Conservation (phyloP, 306 rosid species). For the Rosa lucieae region DNA sequence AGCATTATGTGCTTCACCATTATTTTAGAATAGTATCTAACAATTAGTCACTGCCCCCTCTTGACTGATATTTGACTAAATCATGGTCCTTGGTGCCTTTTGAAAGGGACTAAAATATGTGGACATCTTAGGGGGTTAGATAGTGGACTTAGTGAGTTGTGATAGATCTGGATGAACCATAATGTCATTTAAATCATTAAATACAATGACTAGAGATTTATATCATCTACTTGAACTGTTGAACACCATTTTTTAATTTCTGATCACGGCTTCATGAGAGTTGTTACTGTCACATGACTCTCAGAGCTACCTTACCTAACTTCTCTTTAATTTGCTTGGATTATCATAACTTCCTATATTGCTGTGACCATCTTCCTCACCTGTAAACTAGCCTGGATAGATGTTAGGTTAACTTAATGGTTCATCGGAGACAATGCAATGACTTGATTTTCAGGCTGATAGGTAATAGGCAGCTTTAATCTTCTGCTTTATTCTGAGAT, state of each 20-base stretch:
- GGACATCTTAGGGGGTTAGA: not conserved
- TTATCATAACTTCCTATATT: not conserved
- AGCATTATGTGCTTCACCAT: not conserved
- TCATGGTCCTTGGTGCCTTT: not conserved
- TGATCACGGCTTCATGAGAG: not conserved
- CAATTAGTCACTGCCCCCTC: not conserved
- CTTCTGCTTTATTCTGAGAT: not conserved
- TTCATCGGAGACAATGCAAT: not conserved
- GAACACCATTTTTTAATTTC: not conserved
- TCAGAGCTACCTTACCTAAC: constrained; percentile 3
- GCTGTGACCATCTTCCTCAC: constrained; percentile 30
- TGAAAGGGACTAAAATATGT: not conserved
- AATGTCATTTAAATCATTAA: not conserved
- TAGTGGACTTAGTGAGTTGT: too few species aligned
- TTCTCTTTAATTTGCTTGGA: not conserved
- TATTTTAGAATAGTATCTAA: not conserved
- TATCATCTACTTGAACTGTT: not conserved
- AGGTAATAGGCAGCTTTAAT: not conserved
- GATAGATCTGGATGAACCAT: not conserved
- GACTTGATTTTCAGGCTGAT: not conserved
- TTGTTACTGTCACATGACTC: not conserved
- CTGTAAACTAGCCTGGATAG: constrained; percentile 21
- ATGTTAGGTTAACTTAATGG: not conserved
- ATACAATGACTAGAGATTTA: not conserved
- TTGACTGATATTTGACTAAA: not conserved